Conservation (phyloP, 2,329 filamentous ascomycete genomes). For the Pseudocercospora crystallina region DNA sequence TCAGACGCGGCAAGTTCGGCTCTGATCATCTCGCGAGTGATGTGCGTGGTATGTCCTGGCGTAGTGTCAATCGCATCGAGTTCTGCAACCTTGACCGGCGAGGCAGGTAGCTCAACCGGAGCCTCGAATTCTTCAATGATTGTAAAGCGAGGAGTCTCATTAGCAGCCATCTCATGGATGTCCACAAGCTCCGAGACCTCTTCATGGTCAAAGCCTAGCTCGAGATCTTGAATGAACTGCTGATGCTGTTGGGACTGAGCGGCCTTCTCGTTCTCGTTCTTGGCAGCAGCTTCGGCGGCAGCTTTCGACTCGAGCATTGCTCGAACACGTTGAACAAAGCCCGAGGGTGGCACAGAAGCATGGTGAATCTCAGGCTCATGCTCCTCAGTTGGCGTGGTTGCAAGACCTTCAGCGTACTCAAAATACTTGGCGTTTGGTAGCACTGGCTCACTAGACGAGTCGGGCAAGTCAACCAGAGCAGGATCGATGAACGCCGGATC, state of each 20-base stretch:
- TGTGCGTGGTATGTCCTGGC: conserved; percentile 22
- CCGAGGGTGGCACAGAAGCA: conserved; percentile 36
- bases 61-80: conserved; percentile 24
- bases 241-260: conserved; percentile 15
- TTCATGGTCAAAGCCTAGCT: conserved; percentile 21
- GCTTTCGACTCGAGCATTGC: conserved; percentile 43
- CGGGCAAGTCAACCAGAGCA: conserved; percentile 34
- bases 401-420: conserved; percentile 34
- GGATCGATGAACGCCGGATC: conserved; percentile 38
- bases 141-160: conserved; percentile 33
- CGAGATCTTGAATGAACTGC: conserved; percentile 17
- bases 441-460: conserved; percentile 37
- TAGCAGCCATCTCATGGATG: conserved; percentile 34
- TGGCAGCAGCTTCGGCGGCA: conserved; percentile 29
- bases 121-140: conserved; percentile 34
- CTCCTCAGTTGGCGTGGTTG: conserved; percentile 35
- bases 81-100: conserved; percentile 34
- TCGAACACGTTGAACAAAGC: conserved; percentile 44
- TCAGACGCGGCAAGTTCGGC: conserved; percentile 34
- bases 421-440: conserved; percentile 36
- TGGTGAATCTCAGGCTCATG: conserved; percentile 33
- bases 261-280: conserved; percentile 19
- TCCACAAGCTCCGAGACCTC: conserved; percentile 27
- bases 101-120: conserved; percentile 37
- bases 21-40: conserved; percentile 38